A percentile compares a stretch with the other conserved stretches of the same genome.
These are phyloP conservation scores for Penicillium digitatum DNA, from an alignment of 2,329 filamentous ascomycete species.

Conservation along the genomic window DNA sequence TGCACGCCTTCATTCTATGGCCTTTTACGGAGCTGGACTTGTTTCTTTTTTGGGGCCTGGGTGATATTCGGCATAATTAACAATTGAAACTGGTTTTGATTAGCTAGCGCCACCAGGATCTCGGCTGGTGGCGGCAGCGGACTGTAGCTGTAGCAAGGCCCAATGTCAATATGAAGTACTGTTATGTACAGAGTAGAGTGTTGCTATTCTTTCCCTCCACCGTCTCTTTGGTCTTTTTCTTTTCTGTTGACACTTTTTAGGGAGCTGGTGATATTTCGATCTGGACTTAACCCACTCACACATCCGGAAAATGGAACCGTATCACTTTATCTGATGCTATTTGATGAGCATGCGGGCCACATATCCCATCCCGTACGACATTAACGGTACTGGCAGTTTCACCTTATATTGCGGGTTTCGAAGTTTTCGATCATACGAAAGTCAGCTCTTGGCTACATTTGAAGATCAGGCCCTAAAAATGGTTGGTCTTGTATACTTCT, in stretches of 20 bases:
- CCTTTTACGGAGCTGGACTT: neutral
- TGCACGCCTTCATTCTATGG: neutral
- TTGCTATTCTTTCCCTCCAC: too few relatives aligned
- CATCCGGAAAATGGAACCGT: neutral
- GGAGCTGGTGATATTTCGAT: neutral
- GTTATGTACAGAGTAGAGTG: too few relatives aligned
- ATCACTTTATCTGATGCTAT: neutral
- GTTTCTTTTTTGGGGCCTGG: neutral
- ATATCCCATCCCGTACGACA: neutral
- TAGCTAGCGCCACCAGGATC: neutral
- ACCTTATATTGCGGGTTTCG: neutral
- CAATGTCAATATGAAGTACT: neutral
- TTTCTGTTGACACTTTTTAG: neutral
- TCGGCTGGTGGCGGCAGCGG: neutral
- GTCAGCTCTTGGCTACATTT: neutral
- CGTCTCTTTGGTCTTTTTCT: too few relatives aligned
- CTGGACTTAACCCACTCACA: neutral
- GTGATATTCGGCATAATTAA: neutral
- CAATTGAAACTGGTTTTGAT: neutral
- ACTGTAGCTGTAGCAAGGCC: slow-evolving; percentile 4
- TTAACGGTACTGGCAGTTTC: neutral
- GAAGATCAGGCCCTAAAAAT: neutral
- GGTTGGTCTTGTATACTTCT: neutral
- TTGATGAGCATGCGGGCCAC: neutral
- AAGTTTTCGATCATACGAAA: too few relatives aligned